Evolutionary conservation across 2,329 filamentous ascomycete species (phyloP).

Genomic region (Hypoxylon sp.): DNA sequence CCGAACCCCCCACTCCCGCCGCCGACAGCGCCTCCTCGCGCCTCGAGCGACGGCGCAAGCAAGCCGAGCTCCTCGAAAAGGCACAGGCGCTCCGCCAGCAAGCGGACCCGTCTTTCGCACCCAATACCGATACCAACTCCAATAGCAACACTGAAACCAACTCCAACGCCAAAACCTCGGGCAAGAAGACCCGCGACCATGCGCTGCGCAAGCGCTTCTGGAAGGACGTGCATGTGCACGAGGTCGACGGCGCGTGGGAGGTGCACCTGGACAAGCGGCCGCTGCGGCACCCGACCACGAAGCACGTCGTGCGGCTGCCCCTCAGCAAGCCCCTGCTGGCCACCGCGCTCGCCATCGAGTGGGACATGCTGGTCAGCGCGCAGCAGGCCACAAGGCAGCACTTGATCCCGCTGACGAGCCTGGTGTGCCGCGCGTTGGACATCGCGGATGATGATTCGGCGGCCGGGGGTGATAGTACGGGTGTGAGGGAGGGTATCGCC

Average conservation of each 20-base stretch:
- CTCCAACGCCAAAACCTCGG: background rate
- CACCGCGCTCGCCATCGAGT: conserved; percentile 89
- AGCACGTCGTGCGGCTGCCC: conserved; percentile 80
- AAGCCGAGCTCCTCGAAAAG: conserved; percentile 69
- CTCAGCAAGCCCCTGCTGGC: conserved; percentile 84
- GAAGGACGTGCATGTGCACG: conserved; percentile 82
- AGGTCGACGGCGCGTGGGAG: conserved; percentile 72
- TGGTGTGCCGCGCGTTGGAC: conserved; percentile 86
- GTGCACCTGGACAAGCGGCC: conserved; percentile 84
- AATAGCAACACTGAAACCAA: too few relatives aligned
- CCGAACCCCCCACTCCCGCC: conserved; percentile 66
- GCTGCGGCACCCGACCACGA: conserved; percentile 82
- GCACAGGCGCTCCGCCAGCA: conserved; percentile 64
- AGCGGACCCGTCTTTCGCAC: conserved; percentile 43
- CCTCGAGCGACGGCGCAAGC: conserved; percentile 65
- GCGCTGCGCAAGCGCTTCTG: conserved; percentile 82
- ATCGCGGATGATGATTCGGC: conserved; percentile 71
- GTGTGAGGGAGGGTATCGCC: conserved; percentile 75
- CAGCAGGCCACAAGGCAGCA: conserved; percentile 89
- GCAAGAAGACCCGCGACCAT: conserved; percentile 12
- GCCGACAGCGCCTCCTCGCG: conserved; percentile 57
- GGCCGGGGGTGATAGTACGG: conserved; percentile 51
- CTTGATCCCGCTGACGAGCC: conserved; percentile 89
- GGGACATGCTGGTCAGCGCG: conserved; percentile 86
- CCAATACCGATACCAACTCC: conserved; percentile 7